A percentile compares a stretch with the other conserved stretches of the same genome.
phyloP scores from a whole-genome alignment of 2,329 filamentous ascomycete genomes.

The Mycocentrospora acerina region DNA sequence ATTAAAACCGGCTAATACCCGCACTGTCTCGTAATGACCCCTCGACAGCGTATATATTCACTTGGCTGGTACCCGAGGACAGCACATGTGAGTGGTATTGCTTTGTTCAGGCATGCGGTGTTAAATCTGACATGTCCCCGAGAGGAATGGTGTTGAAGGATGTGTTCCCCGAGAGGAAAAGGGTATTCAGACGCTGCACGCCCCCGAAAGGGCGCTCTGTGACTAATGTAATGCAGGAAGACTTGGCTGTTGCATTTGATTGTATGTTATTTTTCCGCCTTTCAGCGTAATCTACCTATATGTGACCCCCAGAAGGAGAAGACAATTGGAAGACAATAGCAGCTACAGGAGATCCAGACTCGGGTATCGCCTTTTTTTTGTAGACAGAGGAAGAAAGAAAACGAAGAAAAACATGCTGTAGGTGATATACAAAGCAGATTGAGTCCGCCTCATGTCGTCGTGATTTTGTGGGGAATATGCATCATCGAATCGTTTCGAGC shows the following conservation, averaged over 20 bases:
- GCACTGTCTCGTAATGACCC: too few relatives aligned
- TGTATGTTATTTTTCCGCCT: constrained; percentile 12
- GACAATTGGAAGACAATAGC: background rate
- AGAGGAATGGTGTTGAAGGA: constrained; percentile 1
- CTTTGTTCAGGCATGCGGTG: too few relatives aligned
- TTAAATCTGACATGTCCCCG: constrained; percentile 2
- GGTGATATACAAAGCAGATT: constrained; percentile 15
- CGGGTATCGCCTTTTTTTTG: constrained; percentile 3
- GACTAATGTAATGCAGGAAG: constrained; percentile 1
- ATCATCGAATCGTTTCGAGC: constrained; percentile 32
- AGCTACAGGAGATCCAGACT: constrained; percentile 1
- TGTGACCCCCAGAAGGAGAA: background rate
- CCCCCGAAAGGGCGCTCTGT: too few relatives aligned
- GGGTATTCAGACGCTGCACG: too few relatives aligned
- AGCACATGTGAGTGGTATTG: too few relatives aligned
- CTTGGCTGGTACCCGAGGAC: too few relatives aligned
- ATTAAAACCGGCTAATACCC: constrained; percentile 7
- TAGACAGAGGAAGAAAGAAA: background rate
- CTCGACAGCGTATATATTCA: too few relatives aligned
- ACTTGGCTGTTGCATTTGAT: constrained; percentile 3
- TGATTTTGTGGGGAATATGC: constrained; percentile 31
- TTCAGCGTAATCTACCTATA: constrained; percentile 13
- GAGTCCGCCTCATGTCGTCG: constrained; percentile 21
- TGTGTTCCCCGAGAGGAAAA: too few relatives aligned
- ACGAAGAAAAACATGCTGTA: constrained; percentile 8